Evolutionary conservation across 1,139 yeast genomes (phyloP).

Genomic region (Pichia sp.): DNA sequence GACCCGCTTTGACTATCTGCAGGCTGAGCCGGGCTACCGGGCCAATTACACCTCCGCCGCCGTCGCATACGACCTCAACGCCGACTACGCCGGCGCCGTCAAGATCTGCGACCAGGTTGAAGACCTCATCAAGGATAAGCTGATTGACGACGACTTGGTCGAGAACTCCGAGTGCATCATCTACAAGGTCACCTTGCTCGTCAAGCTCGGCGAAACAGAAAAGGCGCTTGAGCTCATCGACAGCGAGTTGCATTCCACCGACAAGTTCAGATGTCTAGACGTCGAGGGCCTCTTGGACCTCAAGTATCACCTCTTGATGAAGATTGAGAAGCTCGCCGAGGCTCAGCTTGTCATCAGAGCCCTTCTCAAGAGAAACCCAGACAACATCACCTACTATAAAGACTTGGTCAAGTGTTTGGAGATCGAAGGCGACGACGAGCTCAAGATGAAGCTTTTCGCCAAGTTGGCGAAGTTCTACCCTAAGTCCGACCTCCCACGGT

Average conservation of each 20-base stretch:
- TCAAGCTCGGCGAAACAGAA: constrained; percentile 57
- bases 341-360: constrained; percentile 68
- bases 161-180: constrained; percentile 80
- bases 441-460: constrained; percentile 55
- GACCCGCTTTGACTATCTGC: constrained; percentile 66
- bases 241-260: constrained; percentile 19
- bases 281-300: constrained; percentile 45
- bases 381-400: constrained; percentile 60
- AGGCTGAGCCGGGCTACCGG: constrained; percentile 75
- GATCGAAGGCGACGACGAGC: constrained; percentile 32
- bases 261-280: constrained; percentile 18
- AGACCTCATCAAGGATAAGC: constrained; percentile 61
- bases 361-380: constrained; percentile 82
- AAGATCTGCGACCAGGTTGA: constrained; percentile 72
- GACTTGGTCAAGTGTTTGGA: constrained; percentile 62
- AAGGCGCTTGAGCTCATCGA: constrained; percentile 63
- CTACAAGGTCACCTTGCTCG: constrained; percentile 65
- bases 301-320: constrained; percentile 54
- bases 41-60: constrained; percentile 93
- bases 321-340: constrained; percentile 41
- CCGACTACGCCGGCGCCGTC: constrained; percentile 64
- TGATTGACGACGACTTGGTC: constrained; percentile 59
- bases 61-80: constrained; percentile 73
- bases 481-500: constrained; percentile 73
- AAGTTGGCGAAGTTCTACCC: constrained; percentile 72